Evolutionary conservation across 2,329 filamentous ascomycete genomes (phyloP).

Genomic region (Calonectria hawksworthii): DNA sequence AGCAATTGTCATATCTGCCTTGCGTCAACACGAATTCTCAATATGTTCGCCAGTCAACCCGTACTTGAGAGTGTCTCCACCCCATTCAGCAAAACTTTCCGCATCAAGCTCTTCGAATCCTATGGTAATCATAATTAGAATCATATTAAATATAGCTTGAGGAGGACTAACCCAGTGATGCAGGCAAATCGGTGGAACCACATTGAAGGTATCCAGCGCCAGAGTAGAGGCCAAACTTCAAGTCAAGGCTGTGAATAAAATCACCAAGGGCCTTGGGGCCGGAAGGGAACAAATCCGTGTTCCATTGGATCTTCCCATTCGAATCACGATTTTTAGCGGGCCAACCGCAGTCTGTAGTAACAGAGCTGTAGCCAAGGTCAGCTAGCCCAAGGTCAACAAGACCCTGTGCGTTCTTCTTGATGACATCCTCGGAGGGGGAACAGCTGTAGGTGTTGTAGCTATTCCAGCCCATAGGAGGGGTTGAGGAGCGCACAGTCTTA

Average conservation of each 20-base stretch:
- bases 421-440: conserved; percentile 34
- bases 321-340: conserved; percentile 54
- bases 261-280: conserved; percentile 64
- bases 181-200: conserved; percentile 57
- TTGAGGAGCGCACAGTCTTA: conserved; percentile 42
- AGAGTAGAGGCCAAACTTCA: conserved; percentile 70
- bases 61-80: conserved; percentile 66
- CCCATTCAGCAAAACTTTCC: conserved; percentile 58
- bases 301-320: conserved; percentile 64
- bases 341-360: conserved; percentile 74
- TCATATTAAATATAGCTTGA: not conserved
- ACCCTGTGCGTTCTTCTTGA: conserved; percentile 63
- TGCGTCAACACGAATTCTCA: accelerated
- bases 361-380: conserved; percentile 67
- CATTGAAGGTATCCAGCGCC: conserved; percentile 62
- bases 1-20: conserved; percentile 64
- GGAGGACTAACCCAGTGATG: conserved; percentile 55
- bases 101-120: conserved; percentile 59
- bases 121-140: conserved; percentile 22
- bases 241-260: conserved; percentile 61
- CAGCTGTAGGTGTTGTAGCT: conserved; percentile 65
- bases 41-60: not conserved
- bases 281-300: conserved; percentile 63
- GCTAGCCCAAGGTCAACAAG: conserved; percentile 66
- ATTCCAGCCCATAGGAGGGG: conserved; percentile 69